Evolutionary conservation across 2,329 filamentous ascomycete genomes (phyloP).

Genomic region (Curvularia verruculosa): DNA sequence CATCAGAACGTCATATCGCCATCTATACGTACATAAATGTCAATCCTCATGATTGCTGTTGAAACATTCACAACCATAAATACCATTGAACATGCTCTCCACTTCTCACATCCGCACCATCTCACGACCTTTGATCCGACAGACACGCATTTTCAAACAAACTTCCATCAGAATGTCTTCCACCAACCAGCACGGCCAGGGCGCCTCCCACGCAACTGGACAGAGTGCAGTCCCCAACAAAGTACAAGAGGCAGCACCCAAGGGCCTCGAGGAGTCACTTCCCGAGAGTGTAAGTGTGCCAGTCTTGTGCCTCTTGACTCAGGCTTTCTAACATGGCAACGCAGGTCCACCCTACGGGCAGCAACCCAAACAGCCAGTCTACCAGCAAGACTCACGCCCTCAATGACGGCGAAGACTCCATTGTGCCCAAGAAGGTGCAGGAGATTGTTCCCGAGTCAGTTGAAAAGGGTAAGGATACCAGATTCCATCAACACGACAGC

Average conservation of each 20-base stretch:
- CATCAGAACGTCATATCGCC: conserved; percentile 1
- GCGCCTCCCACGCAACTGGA: conserved; percentile 51
- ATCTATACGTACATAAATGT: conserved; percentile 12
- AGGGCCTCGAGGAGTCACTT: conserved; percentile 49
- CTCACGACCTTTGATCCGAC: conserved; percentile 25
- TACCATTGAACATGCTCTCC: conserved; percentile 22
- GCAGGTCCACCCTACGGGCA: conserved; percentile 48
- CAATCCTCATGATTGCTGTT: not conserved
- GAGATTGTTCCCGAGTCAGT: conserved; percentile 54
- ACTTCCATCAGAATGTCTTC: conserved; percentile 34
- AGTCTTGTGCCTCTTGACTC: not conserved
- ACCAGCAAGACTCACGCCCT: conserved; percentile 49
- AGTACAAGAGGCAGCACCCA: conserved; percentile 49
- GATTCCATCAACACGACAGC: not conserved
- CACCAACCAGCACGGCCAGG: conserved; percentile 49
- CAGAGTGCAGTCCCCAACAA: conserved; percentile 50
- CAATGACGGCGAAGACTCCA: conserved; percentile 45
- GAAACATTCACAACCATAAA: conserved; percentile 8
- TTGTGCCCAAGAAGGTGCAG: conserved; percentile 53
- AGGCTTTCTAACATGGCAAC: conserved; percentile 15
- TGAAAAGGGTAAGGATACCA: conserved; percentile 40
- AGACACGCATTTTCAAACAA: conserved; percentile 19
- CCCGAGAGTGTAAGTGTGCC: conserved; percentile 42
- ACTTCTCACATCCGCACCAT: conserved; percentile 27
- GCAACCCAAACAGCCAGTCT: conserved; percentile 43